Conservation (phyloP, 1,284 basidiomycete species). For the Neonothopanus nambi region DNA sequence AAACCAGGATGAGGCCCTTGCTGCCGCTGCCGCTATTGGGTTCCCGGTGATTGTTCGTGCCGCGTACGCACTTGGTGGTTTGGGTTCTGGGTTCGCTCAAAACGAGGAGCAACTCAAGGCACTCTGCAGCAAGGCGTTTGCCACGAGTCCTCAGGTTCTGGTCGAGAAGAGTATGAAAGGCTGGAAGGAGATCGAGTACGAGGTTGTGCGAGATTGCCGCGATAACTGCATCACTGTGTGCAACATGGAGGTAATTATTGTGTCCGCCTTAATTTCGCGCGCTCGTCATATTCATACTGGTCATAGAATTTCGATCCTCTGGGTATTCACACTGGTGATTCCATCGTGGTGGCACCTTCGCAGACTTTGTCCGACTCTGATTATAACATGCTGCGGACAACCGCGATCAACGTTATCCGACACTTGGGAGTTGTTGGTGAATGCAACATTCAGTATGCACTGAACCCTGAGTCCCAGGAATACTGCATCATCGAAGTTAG, state of each 20-base stretch:
- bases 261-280: neutral
- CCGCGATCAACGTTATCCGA: conserved; percentile 96
- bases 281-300: neutral
- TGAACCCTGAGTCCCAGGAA: conserved; percentile 93
- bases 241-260: conserved; percentile 91
- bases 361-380: conserved; percentile 97
- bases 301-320: conserved; percentile 96
- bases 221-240: conserved; percentile 99
- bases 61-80: conserved; percentile 93
- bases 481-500: conserved; percentile 97
- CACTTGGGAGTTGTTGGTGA: conserved; percentile 97
- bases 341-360: conserved; percentile 97
- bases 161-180: conserved; percentile 99
- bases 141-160: conserved; percentile 94
- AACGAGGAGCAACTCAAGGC: conserved; percentile 86
- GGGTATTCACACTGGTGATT: conserved; percentile 98
- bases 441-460: conserved; percentile 98
- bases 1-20: conserved; percentile 81
- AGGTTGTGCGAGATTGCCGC: conserved; percentile 97
- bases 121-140: conserved; percentile 92
- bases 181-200: conserved; percentile 99
- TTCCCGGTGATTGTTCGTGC: conserved; percentile 97
- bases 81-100: conserved; percentile 94
- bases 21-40: conserved; percentile 87
- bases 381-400: conserved; percentile 98